Evolutionary conservation across 2,329 filamentous ascomycete species (phyloP).

Genomic region (Kalmusia sp.): DNA sequence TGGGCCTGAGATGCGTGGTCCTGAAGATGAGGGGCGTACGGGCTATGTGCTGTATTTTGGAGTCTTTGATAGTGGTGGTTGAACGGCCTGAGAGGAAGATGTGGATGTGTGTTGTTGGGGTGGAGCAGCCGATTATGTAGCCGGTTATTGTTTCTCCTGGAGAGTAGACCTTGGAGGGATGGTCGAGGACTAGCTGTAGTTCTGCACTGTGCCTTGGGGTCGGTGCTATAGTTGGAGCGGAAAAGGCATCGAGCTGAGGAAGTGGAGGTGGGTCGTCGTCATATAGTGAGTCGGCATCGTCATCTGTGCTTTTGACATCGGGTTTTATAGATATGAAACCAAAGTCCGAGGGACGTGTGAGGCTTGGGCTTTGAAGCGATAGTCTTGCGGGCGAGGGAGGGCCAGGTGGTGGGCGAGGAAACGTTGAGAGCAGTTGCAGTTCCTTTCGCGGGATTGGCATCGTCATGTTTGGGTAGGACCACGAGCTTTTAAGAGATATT

Average conservation of each 20-base stretch:
- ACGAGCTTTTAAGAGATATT: too few species aligned
- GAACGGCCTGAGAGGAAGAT: conserved; percentile 20
- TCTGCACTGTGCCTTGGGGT: neutral
- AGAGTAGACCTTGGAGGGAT: conserved; percentile 15
- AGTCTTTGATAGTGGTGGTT: conserved; percentile 9
- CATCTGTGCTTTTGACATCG: neutral
- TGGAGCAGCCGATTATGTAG: conserved; percentile 17
- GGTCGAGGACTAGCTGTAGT: conserved; percentile 18
- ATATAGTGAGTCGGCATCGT: conserved; percentile 13
- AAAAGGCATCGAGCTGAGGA: neutral
- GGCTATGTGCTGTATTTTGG: conserved; percentile 13
- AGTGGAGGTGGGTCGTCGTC: conserved; percentile 1
- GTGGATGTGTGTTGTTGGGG: conserved; percentile 11
- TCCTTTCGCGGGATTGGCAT: conserved; percentile 7
- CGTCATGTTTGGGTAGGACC: too few species aligned
- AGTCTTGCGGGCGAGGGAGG: neutral
- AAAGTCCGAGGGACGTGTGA: conserved; percentile 15
- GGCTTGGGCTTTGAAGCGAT: neutral
- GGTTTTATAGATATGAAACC: conserved; percentile 18
- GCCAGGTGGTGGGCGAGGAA: conserved; percentile 18
- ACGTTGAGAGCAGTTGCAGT: conserved; percentile 17
- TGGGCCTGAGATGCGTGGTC: conserved; percentile 11
- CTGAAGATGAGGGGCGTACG: conserved; percentile 16
- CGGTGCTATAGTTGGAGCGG: neutral
- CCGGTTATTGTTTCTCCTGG: conserved; percentile 20